Conservation (phyloP, 805 yeast genomes). For the Saccharomycopsis vini region DNA sequence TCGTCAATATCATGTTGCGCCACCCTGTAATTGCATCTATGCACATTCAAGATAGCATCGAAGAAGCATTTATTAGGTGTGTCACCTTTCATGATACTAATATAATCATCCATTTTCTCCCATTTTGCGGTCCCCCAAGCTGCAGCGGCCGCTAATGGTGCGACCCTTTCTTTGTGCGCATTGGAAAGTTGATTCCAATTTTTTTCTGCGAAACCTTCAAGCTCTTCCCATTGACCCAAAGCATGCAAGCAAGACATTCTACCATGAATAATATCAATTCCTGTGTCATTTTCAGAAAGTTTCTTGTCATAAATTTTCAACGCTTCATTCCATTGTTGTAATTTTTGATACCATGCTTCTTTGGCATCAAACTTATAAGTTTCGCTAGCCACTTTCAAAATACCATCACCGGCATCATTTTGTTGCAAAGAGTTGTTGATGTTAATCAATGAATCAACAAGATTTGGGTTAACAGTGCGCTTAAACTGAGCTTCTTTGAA, state of each 20-base stretch:
- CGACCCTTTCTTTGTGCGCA: constrained; percentile 73
- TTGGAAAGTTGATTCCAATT: constrained; percentile 73
- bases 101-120: constrained; percentile 92
- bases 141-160: constrained; percentile 97
- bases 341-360: constrained; percentile 95
- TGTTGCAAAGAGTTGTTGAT: constrained; percentile 94
- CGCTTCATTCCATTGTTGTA: constrained; percentile 98
- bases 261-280: constrained; percentile 79
- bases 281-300: constrained; percentile 38
- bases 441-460: constrained; percentile 84
- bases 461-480: constrained; percentile 48
- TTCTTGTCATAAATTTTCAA: constrained; percentile 74
- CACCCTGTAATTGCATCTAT: constrained; percentile 74
- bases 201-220: constrained; percentile 74
- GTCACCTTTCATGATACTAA: constrained; percentile 79
- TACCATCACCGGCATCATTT: constrained; percentile 96
- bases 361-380: constrained; percentile 85
- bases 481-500: constrained; percentile 48
- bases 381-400: constrained; percentile 85
- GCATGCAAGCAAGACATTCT: constrained; percentile 97
- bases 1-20: constrained; percentile 70
- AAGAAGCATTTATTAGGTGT: constrained; percentile 94
- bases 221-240: constrained; percentile 95
- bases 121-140: constrained; percentile 98
- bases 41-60: constrained; percentile 80